Evolutionary conservation across 345 rosid species (phyloP).

Genomic region (Salix suchowensis): DNA sequence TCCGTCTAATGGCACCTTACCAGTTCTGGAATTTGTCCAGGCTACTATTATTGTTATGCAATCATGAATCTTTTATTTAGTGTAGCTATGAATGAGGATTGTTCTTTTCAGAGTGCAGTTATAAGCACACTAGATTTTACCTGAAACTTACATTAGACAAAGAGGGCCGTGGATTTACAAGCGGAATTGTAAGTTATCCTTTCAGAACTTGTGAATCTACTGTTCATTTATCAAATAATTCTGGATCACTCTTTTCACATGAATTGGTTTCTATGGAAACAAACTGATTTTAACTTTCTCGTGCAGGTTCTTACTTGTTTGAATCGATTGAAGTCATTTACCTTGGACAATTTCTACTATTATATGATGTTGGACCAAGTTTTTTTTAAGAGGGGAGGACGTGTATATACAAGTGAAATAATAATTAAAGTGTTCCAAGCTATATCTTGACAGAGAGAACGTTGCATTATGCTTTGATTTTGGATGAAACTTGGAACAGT

Average conservation of each 20-base stretch:
- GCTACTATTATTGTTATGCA: slow-evolving; percentile 31
- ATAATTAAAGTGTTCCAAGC: background rate
- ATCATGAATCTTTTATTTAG: slow-evolving; percentile 8
- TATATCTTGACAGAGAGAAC: background rate
- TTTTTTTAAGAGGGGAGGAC: slow-evolving; percentile 1
- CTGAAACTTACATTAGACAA: slow-evolving; percentile 8
- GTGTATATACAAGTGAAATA: slow-evolving; percentile 19
- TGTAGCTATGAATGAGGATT: slow-evolving; percentile 17
- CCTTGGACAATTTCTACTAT: slow-evolving; percentile 10
- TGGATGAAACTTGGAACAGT: slow-evolving; percentile 18
- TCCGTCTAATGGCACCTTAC: slow-evolving; percentile 14
- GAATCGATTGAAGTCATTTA: slow-evolving; percentile 7
- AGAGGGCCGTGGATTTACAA: slow-evolving; percentile 14
- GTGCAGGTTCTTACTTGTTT: slow-evolving; percentile 21
- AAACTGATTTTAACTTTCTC: background rate
- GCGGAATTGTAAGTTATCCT: slow-evolving; percentile 24
- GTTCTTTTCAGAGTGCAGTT: slow-evolving; percentile 13
- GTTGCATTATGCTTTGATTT: slow-evolving; percentile 14
- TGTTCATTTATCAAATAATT: background rate
- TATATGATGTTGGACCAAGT: slow-evolving; percentile 11
- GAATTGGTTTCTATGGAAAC: background rate
- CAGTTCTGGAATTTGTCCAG: slow-evolving; percentile 18
- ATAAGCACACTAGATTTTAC: background rate
- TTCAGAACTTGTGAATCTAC: background rate
- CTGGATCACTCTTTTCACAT: background rate